Evolutionary conservation across 2,329 filamentous ascomycete genomes (phyloP).

Genomic region (Colletotrichum sojae): DNA sequence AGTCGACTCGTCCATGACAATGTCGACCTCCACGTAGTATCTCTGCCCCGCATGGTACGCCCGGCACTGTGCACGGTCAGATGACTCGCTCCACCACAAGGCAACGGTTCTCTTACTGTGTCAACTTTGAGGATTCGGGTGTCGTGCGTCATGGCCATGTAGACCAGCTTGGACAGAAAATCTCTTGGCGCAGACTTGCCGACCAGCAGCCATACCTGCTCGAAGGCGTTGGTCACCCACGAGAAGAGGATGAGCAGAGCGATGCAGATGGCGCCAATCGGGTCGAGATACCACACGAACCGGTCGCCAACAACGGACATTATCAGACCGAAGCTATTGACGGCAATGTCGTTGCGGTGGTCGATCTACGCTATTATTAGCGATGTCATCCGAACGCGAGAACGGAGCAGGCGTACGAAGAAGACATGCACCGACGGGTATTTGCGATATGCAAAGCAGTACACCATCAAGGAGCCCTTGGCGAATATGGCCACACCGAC

Average conservation of each 20-base stretch:
- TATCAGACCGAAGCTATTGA: constrained; percentile 68
- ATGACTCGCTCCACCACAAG: not conserved
- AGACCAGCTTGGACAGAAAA: constrained; percentile 69
- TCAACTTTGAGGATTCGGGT: constrained; percentile 70
- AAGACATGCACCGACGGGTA: constrained; percentile 71
- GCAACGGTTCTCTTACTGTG: constrained; percentile 54
- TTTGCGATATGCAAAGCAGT: constrained; percentile 66
- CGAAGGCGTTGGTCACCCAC: constrained; percentile 72
- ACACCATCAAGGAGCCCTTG: constrained; percentile 67
- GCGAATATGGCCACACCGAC: constrained; percentile 67
- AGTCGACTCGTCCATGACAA: constrained; percentile 70
- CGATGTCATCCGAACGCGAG: constrained; percentile 11
- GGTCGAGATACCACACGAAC: constrained; percentile 73
- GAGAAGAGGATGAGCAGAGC: constrained; percentile 73
- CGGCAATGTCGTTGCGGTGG: constrained; percentile 69
- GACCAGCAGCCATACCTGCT: constrained; percentile 73
- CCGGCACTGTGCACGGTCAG: constrained; percentile 56
- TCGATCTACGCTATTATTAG: constrained; percentile 56
- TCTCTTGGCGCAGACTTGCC: constrained; percentile 72
- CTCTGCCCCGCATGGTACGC: constrained; percentile 74
- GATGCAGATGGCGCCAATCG: constrained; percentile 72
- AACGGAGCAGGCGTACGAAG: constrained; percentile 54
- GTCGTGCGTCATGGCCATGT: constrained; percentile 69
- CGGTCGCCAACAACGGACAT: constrained; percentile 69
- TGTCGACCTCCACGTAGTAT: constrained; percentile 74